A percentile compares a stretch with the other conserved stretches of the same genome.
Evolutionary conservation across 331 rosid genomes (phyloP).

Genomic region (Quercus tomentella): DNA sequence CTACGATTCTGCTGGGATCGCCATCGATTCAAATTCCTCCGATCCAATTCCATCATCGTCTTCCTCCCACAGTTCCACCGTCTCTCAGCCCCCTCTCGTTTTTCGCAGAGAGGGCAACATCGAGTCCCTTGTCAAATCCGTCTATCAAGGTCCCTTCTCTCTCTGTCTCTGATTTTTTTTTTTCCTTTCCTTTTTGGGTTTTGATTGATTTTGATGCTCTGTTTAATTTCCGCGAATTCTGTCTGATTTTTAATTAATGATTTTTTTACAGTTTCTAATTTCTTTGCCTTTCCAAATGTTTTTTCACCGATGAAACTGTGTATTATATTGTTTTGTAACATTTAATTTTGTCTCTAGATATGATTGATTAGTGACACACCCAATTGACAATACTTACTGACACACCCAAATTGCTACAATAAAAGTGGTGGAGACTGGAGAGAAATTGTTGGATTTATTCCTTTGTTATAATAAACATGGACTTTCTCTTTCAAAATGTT

Average conservation of each 20-base stretch:
- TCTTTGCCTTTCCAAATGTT: background rate
- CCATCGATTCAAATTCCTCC: slow-evolving; percentile 71
- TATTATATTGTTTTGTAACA: background rate
- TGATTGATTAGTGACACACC: background rate
- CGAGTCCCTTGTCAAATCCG: slow-evolving; percentile 92
- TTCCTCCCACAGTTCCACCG: background rate
- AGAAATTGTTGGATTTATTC: no score
- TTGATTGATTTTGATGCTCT: background rate
- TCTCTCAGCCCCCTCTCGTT: slow-evolving; percentile 47
- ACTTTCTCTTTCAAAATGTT: no score
- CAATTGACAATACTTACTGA: no score
- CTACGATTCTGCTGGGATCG: slow-evolving; percentile 94
- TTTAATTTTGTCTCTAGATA: background rate
- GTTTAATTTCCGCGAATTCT: slow-evolving; percentile 13
- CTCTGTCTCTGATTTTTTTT: background rate
- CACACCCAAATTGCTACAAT: no score
- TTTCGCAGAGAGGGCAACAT: slow-evolving; percentile 95
- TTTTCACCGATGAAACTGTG: background rate
- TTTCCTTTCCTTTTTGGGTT: background rate
- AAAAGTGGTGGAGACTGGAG: no score
- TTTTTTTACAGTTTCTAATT: background rate
- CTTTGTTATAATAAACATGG: no score
- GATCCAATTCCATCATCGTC: no score
- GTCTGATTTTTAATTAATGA: background rate
- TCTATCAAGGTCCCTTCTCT: slow-evolving; percentile 51